Conservation (phyloP, 345 rosid species). For the Pugionium dolabratum region DNA sequence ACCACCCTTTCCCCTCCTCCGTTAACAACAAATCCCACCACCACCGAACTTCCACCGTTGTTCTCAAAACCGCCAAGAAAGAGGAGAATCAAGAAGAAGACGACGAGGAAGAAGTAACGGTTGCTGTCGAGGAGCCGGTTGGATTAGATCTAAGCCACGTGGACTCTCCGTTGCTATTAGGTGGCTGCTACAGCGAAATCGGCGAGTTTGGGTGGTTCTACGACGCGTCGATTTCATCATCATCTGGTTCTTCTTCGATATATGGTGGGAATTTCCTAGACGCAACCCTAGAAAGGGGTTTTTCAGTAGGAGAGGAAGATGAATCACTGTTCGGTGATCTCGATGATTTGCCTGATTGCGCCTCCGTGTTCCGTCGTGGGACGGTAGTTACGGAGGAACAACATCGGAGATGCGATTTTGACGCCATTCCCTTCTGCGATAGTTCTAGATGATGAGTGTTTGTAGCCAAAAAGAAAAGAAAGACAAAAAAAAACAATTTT, state of each 20-base stretch:
- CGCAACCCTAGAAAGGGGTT: slow-evolving; percentile 34
- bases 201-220: slow-evolving; percentile 64
- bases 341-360: slow-evolving; percentile 75
- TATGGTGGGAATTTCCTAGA: slow-evolving; percentile 37
- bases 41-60: slow-evolving; percentile 41
- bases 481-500: background rate
- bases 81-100: slow-evolving; percentile 21
- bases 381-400: slow-evolving; percentile 36
- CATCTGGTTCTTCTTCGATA: slow-evolving; percentile 42
- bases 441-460: slow-evolving; percentile 38
- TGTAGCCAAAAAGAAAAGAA: slow-evolving; percentile 12
- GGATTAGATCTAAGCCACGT: slow-evolving; percentile 43
- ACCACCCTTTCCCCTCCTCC: slow-evolving; percentile 59
- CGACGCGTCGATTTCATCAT: slow-evolving; percentile 48
- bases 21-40: slow-evolving; percentile 46
- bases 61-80: slow-evolving; percentile 36
- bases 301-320: slow-evolving; percentile 49
- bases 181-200: slow-evolving; percentile 38
- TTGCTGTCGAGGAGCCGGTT: slow-evolving; percentile 19
- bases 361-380: slow-evolving; percentile 55
- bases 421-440: slow-evolving; percentile 47
- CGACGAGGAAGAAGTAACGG: slow-evolving; percentile 26
- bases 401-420: slow-evolving; percentile 43
- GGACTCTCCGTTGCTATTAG: slow-evolving; percentile 42
- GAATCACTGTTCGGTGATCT: slow-evolving; percentile 68